Conservation (phyloP, 2,329 filamentous ascomycete species). For the Pseudodiploospora longispora region DNA sequence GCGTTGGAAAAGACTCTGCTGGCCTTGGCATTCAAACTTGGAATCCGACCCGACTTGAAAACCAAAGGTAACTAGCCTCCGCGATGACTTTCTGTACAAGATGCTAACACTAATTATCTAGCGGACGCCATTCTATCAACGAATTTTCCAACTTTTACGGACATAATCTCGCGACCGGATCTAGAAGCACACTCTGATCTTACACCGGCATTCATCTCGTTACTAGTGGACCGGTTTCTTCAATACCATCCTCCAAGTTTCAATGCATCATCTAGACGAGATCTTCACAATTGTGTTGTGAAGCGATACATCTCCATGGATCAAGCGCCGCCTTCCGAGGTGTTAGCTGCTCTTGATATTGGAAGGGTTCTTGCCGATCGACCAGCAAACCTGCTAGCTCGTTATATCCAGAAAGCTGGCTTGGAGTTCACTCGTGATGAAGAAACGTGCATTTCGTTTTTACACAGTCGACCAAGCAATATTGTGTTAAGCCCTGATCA, state of each 20-base stretch:
- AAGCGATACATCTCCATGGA: constrained; percentile 61
- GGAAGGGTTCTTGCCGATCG: constrained; percentile 55
- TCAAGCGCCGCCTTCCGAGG: constrained; percentile 57
- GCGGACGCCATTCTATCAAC: constrained; percentile 84
- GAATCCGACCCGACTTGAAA: constrained; percentile 72
- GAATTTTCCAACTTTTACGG: constrained; percentile 69
- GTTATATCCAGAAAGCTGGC: constrained; percentile 67
- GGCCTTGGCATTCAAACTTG: constrained; percentile 78
- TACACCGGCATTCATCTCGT: constrained; percentile 61
- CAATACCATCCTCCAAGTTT: constrained; percentile 82
- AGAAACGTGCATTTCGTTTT: constrained; percentile 51
- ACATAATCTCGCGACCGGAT: constrained; percentile 61
- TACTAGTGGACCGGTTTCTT: constrained; percentile 78
- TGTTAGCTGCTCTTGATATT: constrained; percentile 63
- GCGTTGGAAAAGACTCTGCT: constrained; percentile 80
- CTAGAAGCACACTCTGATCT: constrained; percentile 59
- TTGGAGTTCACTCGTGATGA: constrained; percentile 66
- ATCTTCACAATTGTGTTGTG: constrained; percentile 57
- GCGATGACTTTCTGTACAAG: background rate
- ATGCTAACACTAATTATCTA: constrained; percentile 29
- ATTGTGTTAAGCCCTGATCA: constrained; percentile 71
- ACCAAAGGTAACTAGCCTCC: constrained; percentile 63
- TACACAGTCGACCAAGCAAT: constrained; percentile 44
- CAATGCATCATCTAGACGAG: constrained; percentile 64
- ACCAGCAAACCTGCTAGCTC: constrained; percentile 48